phyloP scores from a whole-genome alignment of 352 stramenopile species.

The Plasmopara halstedii region DNA sequence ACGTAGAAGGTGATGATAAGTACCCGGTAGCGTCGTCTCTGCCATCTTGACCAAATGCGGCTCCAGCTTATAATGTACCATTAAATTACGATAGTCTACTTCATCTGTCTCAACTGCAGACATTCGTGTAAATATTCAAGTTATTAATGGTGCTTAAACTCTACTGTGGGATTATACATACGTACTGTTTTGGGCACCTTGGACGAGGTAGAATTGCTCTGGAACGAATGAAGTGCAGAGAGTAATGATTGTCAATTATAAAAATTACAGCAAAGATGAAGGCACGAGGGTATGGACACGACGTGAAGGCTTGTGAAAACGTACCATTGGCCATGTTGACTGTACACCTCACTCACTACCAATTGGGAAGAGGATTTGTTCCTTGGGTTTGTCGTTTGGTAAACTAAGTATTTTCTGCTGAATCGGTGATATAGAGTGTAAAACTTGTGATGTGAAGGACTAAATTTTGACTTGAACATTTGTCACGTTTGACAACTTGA shows the following conservation, averaged over 20 bases:
- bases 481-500: no score
- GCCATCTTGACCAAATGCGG: conserved; percentile 53
- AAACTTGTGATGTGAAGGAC: no score
- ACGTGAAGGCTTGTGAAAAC: no score
- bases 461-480: no score
- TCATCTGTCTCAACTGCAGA: conserved; percentile 47
- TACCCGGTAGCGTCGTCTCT: conserved; percentile 42
- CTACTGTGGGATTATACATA: conserved; percentile 2
- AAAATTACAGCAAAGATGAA: background rate
- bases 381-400: no score
- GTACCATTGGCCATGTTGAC: no score
- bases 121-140: background rate
- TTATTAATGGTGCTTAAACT: background rate
- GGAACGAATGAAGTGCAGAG: conserved; percentile 23
- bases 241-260: background rate
- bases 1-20: conserved; percentile 67
- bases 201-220: conserved; percentile 52
- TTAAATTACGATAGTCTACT: conserved; percentile 49
- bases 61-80: conserved; percentile 66
- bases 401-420: no score
- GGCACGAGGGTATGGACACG: no score
- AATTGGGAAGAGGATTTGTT: no score
- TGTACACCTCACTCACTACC: no score
- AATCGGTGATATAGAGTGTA: no score
- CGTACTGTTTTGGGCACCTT: conserved; percentile 49